Base-by-base conservation (phyloP, 352 stramenopile genomes). In the Halophytophthora polymorphica region DNA sequence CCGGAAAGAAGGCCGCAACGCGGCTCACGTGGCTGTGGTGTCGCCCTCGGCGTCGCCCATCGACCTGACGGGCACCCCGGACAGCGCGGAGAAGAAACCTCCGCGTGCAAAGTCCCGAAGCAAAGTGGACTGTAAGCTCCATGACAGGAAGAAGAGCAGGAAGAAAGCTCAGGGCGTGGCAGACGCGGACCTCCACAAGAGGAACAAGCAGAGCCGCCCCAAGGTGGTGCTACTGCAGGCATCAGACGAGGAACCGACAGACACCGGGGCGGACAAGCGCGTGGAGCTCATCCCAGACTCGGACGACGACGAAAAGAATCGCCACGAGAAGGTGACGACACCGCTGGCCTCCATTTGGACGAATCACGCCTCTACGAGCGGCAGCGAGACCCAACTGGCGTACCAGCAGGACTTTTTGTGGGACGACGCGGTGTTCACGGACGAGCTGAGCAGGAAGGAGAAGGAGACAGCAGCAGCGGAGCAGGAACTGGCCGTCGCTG, bases 361-460 rank as follows among this genome's bases (percentile, higher is more conserved):
- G 13, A 69, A 51, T 42, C 46, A 66, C 18, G 37, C 21, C 25
- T 17, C 15, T 2, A 56, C 58, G 49, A 43, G 44, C 3, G 33
- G 46, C 37, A 53, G 44, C 35, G 25, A 59, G 22, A 29, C 25
- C 0, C 58, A 64, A n/a, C 29, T 77, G 28, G 67, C 58, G n/a
- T 86, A 84, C 63, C 82, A 78, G 41, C 71, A 86, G 48, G 76
- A 84, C 49, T 77, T 91, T 31, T 59, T 93, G 15, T 93, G 83
- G 83, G 66, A 91, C 50, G 53, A 82, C 21, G 31, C 45, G 6
- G 42, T 89, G 12, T 93, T 93, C 40, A 83, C 71, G 13, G 69
- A 84, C 23, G 65, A 81, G n/a, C 45, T 56, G 10, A 66, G 54
- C 43, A 55, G 69, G 13, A 47, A 39, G 22, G 46, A 65, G 40